A percentile compares a stretch with the other conserved stretches of the same genome.
These are phyloP conservation scores for Solanum lycopersicoides DNA, from an alignment of 257 asterid species.

Conservation along the genomic window DNA sequence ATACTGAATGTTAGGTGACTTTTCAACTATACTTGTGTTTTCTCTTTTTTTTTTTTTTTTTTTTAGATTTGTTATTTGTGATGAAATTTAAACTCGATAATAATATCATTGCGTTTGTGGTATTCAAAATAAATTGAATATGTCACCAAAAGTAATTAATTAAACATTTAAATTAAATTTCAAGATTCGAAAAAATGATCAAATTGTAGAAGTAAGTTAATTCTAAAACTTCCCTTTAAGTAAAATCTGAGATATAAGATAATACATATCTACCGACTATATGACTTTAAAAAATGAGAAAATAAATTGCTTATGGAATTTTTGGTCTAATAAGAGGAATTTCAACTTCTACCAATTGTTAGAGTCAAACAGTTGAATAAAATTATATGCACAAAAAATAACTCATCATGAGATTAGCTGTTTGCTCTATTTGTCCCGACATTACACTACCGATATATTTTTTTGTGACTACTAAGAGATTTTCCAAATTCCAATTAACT, in stretches of 20 bases:
- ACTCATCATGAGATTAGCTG: background rate
- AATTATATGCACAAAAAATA: background rate
- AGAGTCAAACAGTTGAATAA: background rate
- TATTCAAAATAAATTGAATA: background rate
- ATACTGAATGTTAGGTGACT: background rate
- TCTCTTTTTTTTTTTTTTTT: background rate
- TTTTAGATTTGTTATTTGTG: background rate
- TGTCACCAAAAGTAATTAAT: background rate
- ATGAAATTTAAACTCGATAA: background rate
- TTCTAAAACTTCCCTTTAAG: background rate
- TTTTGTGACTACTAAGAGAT: background rate
- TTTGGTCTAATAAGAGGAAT: background rate
- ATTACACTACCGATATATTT: background rate
- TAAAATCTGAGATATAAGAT: background rate
- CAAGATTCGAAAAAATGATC: background rate
- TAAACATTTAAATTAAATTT: background rate
- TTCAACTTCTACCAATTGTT: background rate
- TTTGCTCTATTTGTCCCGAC: background rate
- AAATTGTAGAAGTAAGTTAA: background rate
- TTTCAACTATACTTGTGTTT: background rate
- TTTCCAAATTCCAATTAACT: background rate
- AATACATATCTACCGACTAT: background rate
- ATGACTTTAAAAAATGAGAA: background rate
- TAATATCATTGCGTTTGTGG: background rate
- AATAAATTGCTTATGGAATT: background rate